phyloP scores from a whole-genome alignment of 139 green algal species.

The Coccomyxa sp. region DNA sequence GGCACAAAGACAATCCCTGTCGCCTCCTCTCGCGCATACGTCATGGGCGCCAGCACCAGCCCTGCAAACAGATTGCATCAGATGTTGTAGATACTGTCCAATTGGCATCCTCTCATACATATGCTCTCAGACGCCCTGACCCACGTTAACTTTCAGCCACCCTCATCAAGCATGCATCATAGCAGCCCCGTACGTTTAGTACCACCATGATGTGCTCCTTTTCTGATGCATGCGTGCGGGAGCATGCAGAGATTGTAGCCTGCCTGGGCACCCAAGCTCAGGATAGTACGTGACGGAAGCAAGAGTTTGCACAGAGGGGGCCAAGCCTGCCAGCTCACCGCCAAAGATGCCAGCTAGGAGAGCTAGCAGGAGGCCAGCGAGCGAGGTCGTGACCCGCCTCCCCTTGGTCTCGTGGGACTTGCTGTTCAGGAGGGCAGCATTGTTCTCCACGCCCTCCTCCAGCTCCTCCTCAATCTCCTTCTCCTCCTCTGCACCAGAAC shows the following conservation, averaged over 20 bases:
- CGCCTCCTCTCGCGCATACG: constrained; percentile 8
- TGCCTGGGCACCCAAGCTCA: too few species aligned
- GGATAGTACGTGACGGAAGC: too few species aligned
- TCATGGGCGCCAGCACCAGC: constrained; percentile 42
- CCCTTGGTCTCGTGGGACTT: too few species aligned
- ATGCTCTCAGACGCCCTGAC: background rate
- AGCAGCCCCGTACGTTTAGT: background rate
- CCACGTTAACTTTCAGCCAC: background rate
- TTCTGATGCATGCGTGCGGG: background rate
- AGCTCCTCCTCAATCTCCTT: too few species aligned
- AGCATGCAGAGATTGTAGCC: background rate
- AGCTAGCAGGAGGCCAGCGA: too few species aligned
- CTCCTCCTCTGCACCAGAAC: too few species aligned
- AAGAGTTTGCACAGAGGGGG: too few species aligned
- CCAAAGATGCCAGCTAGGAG: too few species aligned
- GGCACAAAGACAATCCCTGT: constrained; percentile 34
- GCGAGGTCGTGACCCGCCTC: too few species aligned
- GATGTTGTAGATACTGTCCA: background rate
- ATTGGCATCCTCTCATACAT: background rate
- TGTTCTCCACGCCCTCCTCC: too few species aligned
- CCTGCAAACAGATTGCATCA: constrained; percentile 5
- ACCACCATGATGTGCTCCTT: background rate
- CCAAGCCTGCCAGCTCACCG: too few species aligned
- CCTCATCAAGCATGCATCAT: background rate
- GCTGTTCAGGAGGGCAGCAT: too few species aligned